phyloP scores from a whole-genome alignment of 139 green algal species.

The Picochlorum sp. region DNA sequence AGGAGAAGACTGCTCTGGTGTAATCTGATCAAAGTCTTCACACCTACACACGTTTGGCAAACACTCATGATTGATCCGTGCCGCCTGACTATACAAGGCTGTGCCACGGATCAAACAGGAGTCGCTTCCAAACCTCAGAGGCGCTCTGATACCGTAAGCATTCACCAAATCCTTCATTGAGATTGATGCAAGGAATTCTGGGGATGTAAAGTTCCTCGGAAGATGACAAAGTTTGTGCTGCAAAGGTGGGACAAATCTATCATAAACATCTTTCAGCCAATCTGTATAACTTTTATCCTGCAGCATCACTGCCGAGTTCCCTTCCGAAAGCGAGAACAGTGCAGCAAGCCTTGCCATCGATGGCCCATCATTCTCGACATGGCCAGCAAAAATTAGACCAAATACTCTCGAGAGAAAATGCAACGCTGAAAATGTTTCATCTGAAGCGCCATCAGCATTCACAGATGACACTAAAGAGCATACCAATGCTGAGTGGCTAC shows the following conservation, averaged over 20 bases:
- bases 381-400: conserved; percentile 9
- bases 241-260: conserved; percentile 17
- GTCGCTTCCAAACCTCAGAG: conserved; percentile 8
- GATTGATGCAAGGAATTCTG: conserved; percentile 34
- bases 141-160: conserved; percentile 64
- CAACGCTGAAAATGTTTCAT: conserved; percentile 18
- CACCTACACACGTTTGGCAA: conserved; percentile 61
- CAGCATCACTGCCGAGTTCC: not conserved
- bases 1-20: not conserved
- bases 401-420: conserved; percentile 14
- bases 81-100: conserved; percentile 42
- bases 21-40: conserved; percentile 47
- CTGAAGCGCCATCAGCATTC: conserved; percentile 19
- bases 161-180: conserved; percentile 57
- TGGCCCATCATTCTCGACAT: not conserved
- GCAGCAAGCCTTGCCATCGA: not conserved
- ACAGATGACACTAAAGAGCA: conserved; percentile 18
- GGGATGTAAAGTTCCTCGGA: not conserved
- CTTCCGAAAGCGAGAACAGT: not conserved
- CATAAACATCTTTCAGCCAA: conserved; percentile 16
- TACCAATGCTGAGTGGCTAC: conserved; percentile 21
- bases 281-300: too few species aligned
- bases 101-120: conserved; percentile 43
- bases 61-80: conserved; percentile 68
- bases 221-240: not conserved